Percentiles rank a stretch among this genome's conserved stretches.
These are phyloP conservation scores for Ehretia macrophylla DNA, from an alignment of 257 asterid genomes.

Conservation along the genomic window DNA sequence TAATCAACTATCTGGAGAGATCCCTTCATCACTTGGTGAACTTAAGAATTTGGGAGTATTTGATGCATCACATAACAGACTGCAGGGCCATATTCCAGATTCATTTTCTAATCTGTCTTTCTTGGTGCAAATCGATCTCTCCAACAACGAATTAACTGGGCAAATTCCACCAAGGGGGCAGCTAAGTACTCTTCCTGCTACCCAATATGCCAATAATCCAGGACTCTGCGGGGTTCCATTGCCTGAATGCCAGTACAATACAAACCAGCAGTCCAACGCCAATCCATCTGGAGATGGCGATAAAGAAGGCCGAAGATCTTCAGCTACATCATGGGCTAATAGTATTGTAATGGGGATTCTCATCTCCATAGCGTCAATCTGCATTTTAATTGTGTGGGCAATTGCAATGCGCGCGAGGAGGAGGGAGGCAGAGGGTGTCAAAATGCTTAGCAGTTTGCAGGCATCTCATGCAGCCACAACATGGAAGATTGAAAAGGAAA, in stretches of 20 bases:
- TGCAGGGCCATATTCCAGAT: conserved; percentile 88
- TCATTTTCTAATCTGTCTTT: conserved; percentile 74
- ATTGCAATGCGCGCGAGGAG: conserved; percentile 65
- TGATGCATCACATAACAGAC: conserved; percentile 84
- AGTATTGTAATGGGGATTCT: conserved; percentile 82
- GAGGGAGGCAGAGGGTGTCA: conserved; percentile 61
- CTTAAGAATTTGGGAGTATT: conserved; percentile 85
- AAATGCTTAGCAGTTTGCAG: conserved; percentile 67
- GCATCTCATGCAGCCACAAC: conserved; percentile 72
- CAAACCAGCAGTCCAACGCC: conserved; percentile 31
- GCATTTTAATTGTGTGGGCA: conserved; percentile 78
- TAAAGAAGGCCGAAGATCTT: conserved; percentile 19
- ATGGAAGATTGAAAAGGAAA: conserved; percentile 96
- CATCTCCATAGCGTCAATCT: conserved; percentile 66
- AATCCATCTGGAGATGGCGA: conserved; percentile 14
- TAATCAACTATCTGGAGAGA: conserved; percentile 83
- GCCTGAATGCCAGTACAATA: conserved; percentile 47
- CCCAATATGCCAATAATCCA: conserved; percentile 74
- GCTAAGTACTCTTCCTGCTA: conserved; percentile 91
- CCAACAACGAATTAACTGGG: conserved; percentile 82
- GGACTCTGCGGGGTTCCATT: conserved; percentile 92
- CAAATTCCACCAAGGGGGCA: conserved; percentile 85
- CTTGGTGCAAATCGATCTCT: conserved; percentile 82
- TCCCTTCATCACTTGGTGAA: conserved; percentile 69
- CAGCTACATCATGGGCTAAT: conserved; percentile 64